These are phyloP conservation scores for Suhomyces xylopsoci DNA, from an alignment of 805 yeast species.

Conservation along the genomic window DNA sequence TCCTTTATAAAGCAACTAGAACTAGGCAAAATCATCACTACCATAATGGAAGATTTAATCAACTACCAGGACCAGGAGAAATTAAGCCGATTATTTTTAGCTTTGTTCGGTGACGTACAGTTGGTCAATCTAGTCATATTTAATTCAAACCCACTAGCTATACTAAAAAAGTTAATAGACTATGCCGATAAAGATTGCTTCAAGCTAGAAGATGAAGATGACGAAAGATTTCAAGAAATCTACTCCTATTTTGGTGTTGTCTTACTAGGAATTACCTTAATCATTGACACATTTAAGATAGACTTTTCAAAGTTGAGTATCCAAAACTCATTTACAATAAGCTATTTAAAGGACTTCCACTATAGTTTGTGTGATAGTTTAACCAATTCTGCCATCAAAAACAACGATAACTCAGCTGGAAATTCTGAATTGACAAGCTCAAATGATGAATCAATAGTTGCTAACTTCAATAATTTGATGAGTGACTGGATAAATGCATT, in stretches of 20 bases:
- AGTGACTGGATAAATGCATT: conserved; percentile 77
- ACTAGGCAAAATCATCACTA: conserved; percentile 15
- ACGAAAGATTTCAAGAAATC: conserved; percentile 59
- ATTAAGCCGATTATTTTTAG: conserved; percentile 16
- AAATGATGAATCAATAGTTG: conserved; percentile 25
- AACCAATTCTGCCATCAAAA: conserved; percentile 16
- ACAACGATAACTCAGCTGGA: conserved; percentile 10
- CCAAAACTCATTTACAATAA: conserved; percentile 29
- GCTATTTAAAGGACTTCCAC: conserved; percentile 32
- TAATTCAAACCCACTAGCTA: conserved; percentile 3
- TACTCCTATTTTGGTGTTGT: conserved; percentile 68
- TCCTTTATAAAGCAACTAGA: conserved; percentile 25
- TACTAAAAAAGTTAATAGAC: conserved; percentile 16
- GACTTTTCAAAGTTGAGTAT: conserved; percentile 22
- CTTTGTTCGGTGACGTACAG: conserved; percentile 11
- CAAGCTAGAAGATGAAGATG: conserved; percentile 49
- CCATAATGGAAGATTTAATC: conserved; percentile 22
- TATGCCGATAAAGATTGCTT: conserved; percentile 14
- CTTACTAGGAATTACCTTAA: conserved; percentile 35
- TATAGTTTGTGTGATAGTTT: conserved; percentile 30
- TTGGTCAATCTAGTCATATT: conserved; percentile 15
- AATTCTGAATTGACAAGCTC: not conserved
- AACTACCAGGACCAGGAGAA: conserved; percentile 28
- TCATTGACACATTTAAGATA: conserved; percentile 23
- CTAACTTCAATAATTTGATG: conserved; percentile 32